Evolutionary conservation across 2,329 filamentous ascomycete species (phyloP).

Genomic region (Penicillium sp.): DNA sequence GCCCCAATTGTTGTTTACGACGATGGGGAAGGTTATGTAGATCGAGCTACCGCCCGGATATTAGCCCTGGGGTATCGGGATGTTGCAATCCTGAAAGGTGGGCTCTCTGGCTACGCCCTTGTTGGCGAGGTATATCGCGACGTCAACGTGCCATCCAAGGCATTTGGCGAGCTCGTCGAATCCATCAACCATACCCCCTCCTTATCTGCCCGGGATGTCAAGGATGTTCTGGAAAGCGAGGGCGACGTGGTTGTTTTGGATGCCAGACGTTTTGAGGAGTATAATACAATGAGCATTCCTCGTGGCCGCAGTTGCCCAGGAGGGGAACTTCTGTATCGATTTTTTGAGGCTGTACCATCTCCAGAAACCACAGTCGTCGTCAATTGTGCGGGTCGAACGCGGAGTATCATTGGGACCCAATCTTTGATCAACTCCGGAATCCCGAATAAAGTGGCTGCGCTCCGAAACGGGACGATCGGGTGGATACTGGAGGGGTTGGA

Average conservation of each 20-base stretch:
- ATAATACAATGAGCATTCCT: slow-evolving; percentile 35
- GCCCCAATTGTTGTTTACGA: slow-evolving; percentile 31
- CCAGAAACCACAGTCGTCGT: slow-evolving; percentile 30
- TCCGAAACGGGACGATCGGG: slow-evolving; percentile 33
- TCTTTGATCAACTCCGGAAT: slow-evolving; percentile 28
- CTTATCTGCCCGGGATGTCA: slow-evolving; percentile 26
- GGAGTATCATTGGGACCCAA: slow-evolving; percentile 33
- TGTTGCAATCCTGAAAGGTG: slow-evolving; percentile 26
- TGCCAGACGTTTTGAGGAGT: slow-evolving; percentile 30
- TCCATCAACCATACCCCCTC: slow-evolving; percentile 32
- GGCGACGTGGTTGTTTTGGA: slow-evolving; percentile 29
- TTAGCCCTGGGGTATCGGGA: slow-evolving; percentile 25
- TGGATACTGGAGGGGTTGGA: slow-evolving; percentile 31
- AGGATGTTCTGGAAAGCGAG: slow-evolving; percentile 22
- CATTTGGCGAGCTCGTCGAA: slow-evolving; percentile 34
- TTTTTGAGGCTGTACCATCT: slow-evolving; percentile 29
- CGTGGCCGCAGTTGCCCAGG: slow-evolving; percentile 32
- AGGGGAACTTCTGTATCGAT: slow-evolving; percentile 30
- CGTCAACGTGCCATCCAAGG: slow-evolving; percentile 33
- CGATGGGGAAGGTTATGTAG: slow-evolving; percentile 28
- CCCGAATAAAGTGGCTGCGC: slow-evolving; percentile 28
- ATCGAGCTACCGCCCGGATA: slow-evolving; percentile 22
- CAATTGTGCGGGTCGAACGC: slow-evolving; percentile 34
- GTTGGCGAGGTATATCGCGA: slow-evolving; percentile 32
- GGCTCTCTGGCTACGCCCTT: slow-evolving; percentile 23